Evolutionary conservation across 352 stramenopile species (phyloP), one percentile per base, ranked within the genome.

Genomic region (Pythium monospermum): DNA sequence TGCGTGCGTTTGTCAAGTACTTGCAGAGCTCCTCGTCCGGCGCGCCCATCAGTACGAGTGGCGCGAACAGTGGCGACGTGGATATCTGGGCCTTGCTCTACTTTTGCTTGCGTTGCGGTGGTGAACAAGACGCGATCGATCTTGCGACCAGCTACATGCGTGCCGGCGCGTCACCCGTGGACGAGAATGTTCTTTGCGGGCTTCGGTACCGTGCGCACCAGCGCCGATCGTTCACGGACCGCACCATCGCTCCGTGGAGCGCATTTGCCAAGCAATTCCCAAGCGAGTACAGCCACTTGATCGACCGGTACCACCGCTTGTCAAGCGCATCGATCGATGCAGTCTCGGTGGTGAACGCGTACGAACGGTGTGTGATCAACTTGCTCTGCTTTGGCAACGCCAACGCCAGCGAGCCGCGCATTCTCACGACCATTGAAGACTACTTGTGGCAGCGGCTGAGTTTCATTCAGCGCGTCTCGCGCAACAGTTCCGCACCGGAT

Each of bases 371-470:
- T 6, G 83, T 91, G n/a, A 42, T 94, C 16, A 94, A 94, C 50
- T 25, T 94, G 40, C 43, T 94, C 21, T 85, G 76, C 51, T 81
- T 87, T 49, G 73, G 76, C 41, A 88, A 94, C 52, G 59, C 84
- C 19, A 89, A 91, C 47, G 71, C 74, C 18, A 88, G 80, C 31
- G 79, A 94, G 49, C 59, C 67, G 3, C 78, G 78, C 35, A 84
- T 94, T 37, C 55, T 88, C 31, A 81, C 76, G 23, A 94, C 81
- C 21, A 79, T 94, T 38, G 83, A 94, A 62, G 83, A 94, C 51
- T 94, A 91, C 46, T 33, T 94, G 42, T 94, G 83, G 83, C 83
- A 94, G 51, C 77, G 81, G 1, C 66, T 91, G 22, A 91, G 76
- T 57, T 94, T 91, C 38, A 77, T 88, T 26, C 76, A 91, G 64